These are phyloP conservation scores for Penicillium sp. DNA, from an alignment of 2,329 filamentous ascomycete genomes.

Conservation along the genomic window DNA sequence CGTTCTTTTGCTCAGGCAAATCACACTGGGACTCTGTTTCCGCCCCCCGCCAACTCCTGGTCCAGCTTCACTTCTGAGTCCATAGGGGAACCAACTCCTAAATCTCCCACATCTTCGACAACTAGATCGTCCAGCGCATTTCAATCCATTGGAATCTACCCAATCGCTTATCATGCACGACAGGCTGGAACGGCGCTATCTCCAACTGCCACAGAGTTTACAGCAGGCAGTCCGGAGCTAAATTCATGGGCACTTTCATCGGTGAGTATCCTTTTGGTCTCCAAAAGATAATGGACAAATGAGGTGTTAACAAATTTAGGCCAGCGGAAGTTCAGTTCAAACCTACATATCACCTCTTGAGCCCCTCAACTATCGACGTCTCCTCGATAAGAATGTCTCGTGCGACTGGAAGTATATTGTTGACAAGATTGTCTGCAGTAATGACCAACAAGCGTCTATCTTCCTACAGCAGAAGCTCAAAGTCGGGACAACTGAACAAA, in stretches of 20 bases:
- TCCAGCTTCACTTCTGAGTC: conserved; percentile 33
- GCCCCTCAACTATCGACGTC: conserved; percentile 91
- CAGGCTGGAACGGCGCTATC: conserved; percentile 69
- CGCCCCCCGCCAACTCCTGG: conserved; percentile 39
- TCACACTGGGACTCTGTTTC: conserved; percentile 38
- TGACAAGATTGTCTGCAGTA: conserved; percentile 98
- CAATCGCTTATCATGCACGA: conserved; percentile 56
- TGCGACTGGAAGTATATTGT: conserved; percentile 99
- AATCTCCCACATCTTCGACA: conserved; percentile 28
- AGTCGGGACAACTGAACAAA: conserved; percentile 91
- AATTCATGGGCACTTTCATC: conserved; percentile 46
- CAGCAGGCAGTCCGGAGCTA: conserved; percentile 46
- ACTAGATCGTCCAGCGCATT: conserved; percentile 37
- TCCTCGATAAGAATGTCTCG: conserved; percentile 92
- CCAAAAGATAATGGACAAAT: conserved; percentile 27
- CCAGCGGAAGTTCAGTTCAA: conserved; percentile 60
- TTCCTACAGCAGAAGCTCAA: conserved; percentile 99
- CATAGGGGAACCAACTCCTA: conserved; percentile 28
- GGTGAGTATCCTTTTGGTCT: conserved; percentile 52
- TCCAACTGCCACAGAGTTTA: conserved; percentile 76
- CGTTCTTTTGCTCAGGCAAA: conserved; percentile 37
- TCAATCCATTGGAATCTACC: conserved; percentile 42
- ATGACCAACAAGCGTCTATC: conserved; percentile 98
- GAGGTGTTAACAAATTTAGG: conserved; percentile 10
- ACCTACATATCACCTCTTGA: conserved; percentile 87